Base-by-base conservation (phyloP, 2,329 filamentous ascomycete species). In the Microascus cirrosus region DNA sequence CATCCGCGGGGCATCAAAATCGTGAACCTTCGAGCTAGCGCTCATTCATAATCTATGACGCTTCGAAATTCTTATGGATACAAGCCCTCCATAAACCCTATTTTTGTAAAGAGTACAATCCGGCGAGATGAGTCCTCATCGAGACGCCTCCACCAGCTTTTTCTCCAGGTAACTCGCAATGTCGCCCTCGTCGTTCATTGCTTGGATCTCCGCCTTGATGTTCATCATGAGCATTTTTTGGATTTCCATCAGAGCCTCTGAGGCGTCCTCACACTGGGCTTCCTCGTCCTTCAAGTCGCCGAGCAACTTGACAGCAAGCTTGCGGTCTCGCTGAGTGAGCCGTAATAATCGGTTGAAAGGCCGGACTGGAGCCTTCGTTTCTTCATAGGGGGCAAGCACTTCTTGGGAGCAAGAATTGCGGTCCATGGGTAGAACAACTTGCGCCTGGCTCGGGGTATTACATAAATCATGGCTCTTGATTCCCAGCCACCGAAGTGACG, bases 191-290 rank as follows among this genome's bases (percentile, higher is more conserved):
- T 80, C 73, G 58, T 88, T 84, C 7, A 89, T 70, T 20, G 84
- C 79, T 65, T 94, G 87, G 55, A 93, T 89, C 66, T 94, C 89
- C 0, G 86, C 86, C 65, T 93, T 94, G 54, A 84, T 64, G 56
- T 87, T 86, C 55, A 92, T 72, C 72, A 88, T 79, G 22, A 93
- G 70, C 87, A 93, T 91, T 1, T 77, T 63, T 65, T 90, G 88
- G 18, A 93, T 63, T 63, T 91, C 85, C 2, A 70, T 69, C 34
- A 71, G 71, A 61, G 82, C 71, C 7, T 74, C 70, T 0, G 63
- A 57, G 2, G 73, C 71, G 1, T 73, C 68, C 0, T 62, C 61
- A 12, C 71, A 68, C 12, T 13, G 7, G 45, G 10, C 18, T 0
- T 63, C 62, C 8, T 67, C 66, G 1, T 64, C 63, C 7, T 66